These are phyloP conservation scores for Leccinellum rugosiceps DNA, from an alignment of 768 basidiomycete genomes.

Conservation along the genomic window DNA sequence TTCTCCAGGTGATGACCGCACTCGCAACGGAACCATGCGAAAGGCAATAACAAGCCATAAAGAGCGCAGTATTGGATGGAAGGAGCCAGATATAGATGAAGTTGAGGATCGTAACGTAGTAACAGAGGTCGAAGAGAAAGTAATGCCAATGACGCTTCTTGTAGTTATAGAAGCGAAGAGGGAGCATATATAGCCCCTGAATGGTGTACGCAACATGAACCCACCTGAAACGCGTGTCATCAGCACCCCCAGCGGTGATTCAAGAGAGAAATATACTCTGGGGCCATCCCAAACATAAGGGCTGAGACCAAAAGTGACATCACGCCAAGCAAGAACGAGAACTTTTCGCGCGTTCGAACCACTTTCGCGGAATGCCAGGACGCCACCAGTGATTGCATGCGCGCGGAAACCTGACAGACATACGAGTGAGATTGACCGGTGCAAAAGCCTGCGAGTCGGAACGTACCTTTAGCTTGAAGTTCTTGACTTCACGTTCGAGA, in stretches of 20 bases:
- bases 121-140: conserved; percentile 90
- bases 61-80: conserved; percentile 72
- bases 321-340: conserved; percentile 93
- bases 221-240: conserved; percentile 52
- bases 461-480: conserved; percentile 79
- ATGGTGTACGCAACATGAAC: conserved; percentile 84
- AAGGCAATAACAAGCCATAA: conserved; percentile 90
- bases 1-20: conserved; percentile 97
- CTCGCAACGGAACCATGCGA: conserved; percentile 89
- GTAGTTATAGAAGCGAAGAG: conserved; percentile 80
- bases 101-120: conserved; percentile 90
- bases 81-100: conserved; percentile 90
- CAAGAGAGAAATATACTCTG: conserved; percentile 54
- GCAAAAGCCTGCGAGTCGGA: not conserved
- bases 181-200: conserved; percentile 75
- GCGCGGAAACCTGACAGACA: conserved; percentile 67
- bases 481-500: conserved; percentile 81
- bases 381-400: conserved; percentile 70
- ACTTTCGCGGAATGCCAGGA: conserved; percentile 95
- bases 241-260: not conserved
- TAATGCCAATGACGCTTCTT: conserved; percentile 94
- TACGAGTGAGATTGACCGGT: conserved; percentile 4
- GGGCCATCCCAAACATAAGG: conserved; percentile 83
- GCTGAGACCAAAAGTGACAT: conserved; percentile 84
- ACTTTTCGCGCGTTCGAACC: conserved; percentile 75